Conservation (phyloP, 768 basidiomycete species). For the Rossbeevera mucosa region DNA sequence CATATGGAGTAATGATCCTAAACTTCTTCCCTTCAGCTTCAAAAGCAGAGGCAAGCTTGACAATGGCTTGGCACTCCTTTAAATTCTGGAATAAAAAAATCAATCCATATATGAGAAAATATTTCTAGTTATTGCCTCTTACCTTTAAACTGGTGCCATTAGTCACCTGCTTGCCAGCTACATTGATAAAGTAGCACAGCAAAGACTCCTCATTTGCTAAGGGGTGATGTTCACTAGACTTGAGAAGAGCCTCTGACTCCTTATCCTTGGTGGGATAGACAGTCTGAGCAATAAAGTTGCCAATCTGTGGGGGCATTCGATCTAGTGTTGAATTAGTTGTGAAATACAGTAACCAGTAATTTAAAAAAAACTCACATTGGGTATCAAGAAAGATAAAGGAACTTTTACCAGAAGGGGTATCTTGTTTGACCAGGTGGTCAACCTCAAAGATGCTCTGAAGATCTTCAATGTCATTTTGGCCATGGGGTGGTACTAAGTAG, state of each 20-base stretch:
- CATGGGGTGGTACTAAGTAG: slow-evolving; percentile 70
- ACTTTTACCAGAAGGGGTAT: slow-evolving; percentile 18
- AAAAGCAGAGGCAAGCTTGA: slow-evolving; percentile 55
- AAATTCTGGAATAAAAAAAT: slow-evolving; percentile 46
- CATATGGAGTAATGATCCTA: slow-evolving; percentile 79
- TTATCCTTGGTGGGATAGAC: slow-evolving; percentile 53
- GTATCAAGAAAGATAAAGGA: slow-evolving; percentile 57
- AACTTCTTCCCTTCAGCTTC: slow-evolving; percentile 47
- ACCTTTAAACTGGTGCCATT: slow-evolving; percentile 39
- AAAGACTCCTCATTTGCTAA: slow-evolving; percentile 34
- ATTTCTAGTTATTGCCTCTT: slow-evolving; percentile 5
- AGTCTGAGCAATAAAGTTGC: slow-evolving; percentile 60
- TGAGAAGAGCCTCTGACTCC: slow-evolving; percentile 32
- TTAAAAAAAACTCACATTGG: slow-evolving; percentile 53
- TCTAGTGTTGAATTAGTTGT: slow-evolving; percentile 40
- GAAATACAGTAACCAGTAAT: not conserved
- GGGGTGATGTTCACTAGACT: slow-evolving; percentile 49
- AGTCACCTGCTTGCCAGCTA: slow-evolving; percentile 34
- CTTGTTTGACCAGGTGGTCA: slow-evolving; percentile 43
- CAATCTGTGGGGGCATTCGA: slow-evolving; percentile 81
- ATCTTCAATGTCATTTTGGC: slow-evolving; percentile 59
- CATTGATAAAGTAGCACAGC: slow-evolving; percentile 69
- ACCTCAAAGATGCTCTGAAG: slow-evolving; percentile 78
- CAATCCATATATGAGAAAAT: not conserved
- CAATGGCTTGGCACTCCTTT: slow-evolving; percentile 50